These are phyloP conservation scores for Cyberlindnera xishuangbannaensis DNA, from an alignment of 805 yeast genomes.

Conservation along the genomic window DNA sequence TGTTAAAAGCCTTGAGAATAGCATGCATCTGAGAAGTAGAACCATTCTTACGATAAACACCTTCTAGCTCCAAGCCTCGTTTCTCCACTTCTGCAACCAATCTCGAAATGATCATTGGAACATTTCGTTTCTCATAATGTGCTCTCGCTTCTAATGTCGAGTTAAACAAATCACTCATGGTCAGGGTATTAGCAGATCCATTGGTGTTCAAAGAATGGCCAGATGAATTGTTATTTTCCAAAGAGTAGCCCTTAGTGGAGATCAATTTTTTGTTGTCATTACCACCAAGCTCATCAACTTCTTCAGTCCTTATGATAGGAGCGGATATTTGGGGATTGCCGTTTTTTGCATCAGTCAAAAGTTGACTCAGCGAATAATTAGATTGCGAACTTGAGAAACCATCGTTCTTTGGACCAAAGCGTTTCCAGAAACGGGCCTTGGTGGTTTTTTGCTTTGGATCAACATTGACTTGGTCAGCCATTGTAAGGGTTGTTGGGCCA, in stretches of 20 bases:
- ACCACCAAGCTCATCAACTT: conserved; percentile 28
- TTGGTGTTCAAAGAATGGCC: conserved; percentile 2
- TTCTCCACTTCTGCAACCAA: conserved; percentile 75
- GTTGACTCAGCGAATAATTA: conserved; percentile 13
- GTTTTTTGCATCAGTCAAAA: conserved; percentile 12
- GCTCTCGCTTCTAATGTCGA: conserved; percentile 61
- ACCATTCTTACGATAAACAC: conserved; percentile 84
- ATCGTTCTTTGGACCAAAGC: conserved; percentile 18
- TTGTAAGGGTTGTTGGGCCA: conserved; percentile 5
- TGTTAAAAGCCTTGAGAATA: conserved; percentile 28
- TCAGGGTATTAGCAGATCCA: conserved; percentile 6
- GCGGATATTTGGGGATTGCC: conserved; percentile 29
- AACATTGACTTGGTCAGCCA: conserved; percentile 10
- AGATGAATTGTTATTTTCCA: conserved; percentile 7
- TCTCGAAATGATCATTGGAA: conserved; percentile 67
- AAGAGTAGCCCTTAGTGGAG: conserved; percentile 16
- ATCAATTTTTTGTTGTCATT: conserved; percentile 31
- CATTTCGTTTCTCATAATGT: conserved; percentile 48
- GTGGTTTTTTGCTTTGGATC: conserved; percentile 18
- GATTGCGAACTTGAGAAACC: conserved; percentile 19
- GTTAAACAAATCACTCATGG: conserved; percentile 24
- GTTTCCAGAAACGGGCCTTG: conserved; percentile 30
- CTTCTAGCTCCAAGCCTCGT: conserved; percentile 74
- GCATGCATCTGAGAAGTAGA: conserved; percentile 30
- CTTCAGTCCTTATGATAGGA: conserved; percentile 31